phyloP scores from a whole-genome alignment of 2,329 filamentous ascomycete genomes.

The Orbilia ellipsospora region DNA sequence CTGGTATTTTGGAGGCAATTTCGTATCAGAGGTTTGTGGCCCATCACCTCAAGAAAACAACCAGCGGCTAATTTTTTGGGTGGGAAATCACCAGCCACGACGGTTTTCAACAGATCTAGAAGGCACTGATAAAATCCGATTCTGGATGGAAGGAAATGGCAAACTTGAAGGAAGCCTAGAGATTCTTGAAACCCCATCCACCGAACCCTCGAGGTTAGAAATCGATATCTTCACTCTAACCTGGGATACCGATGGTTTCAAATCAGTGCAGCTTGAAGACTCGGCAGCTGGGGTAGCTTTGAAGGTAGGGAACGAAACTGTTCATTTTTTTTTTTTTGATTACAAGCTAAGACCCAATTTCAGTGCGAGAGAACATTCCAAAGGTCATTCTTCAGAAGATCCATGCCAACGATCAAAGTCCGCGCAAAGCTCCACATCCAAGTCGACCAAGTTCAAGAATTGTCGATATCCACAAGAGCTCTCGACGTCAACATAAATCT shows the following conservation, averaged over 20 bases:
- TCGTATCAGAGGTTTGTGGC: constrained; percentile 36
- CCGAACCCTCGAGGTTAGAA: constrained; percentile 21
- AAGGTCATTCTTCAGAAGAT: constrained; percentile 26
- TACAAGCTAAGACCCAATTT: not conserved
- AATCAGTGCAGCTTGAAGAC: constrained; percentile 31
- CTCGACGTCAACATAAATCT: constrained; percentile 38
- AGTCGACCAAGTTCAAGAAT: constrained; percentile 21
- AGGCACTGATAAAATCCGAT: constrained; percentile 25
- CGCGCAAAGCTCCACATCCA: constrained; percentile 40
- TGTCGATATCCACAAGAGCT: constrained; percentile 26
- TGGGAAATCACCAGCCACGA: constrained; percentile 5
- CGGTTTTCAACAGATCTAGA: constrained; percentile 22
- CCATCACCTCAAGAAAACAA: no score
- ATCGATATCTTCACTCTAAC: constrained; percentile 34
- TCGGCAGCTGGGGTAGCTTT: constrained; percentile 20
- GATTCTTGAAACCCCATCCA: constrained; percentile 16
- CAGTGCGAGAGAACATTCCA: constrained; percentile 31
- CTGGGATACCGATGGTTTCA: constrained; percentile 40
- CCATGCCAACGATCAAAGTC: constrained; percentile 33
- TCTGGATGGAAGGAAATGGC: constrained; percentile 44
- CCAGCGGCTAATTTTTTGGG: no score
- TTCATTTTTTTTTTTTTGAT: not conserved
- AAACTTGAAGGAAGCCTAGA: constrained; percentile 37
- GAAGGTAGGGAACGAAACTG: constrained; percentile 19
- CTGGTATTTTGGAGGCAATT: constrained; percentile 33